Evolutionary conservation across 2,329 filamentous ascomycete genomes (phyloP).

Genomic region (Sarocladium oryzae): DNA sequence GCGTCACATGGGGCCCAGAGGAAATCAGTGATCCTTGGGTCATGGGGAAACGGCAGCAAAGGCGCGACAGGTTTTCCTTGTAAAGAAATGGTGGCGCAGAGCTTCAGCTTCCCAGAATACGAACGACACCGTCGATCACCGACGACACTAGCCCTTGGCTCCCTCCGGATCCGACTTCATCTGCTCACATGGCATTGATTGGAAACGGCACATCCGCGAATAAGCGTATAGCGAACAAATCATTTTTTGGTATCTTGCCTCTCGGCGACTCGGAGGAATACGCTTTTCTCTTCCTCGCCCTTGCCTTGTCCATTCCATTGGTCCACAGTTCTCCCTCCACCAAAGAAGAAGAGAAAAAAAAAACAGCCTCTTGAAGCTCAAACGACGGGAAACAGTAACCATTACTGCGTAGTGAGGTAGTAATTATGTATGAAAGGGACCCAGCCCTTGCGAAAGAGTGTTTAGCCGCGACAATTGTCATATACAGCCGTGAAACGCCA

Average conservation of each 20-base stretch:
- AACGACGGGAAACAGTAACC: neutral
- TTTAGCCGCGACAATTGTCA: neutral
- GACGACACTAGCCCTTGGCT: neutral
- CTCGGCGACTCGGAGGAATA: neutral
- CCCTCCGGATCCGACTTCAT: neutral
- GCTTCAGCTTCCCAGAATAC: conserved; percentile 3
- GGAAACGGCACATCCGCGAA: neutral
- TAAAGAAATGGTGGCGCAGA: conserved; percentile 1
- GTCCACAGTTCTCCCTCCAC: neutral
- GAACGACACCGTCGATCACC: neutral
- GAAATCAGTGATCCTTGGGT: neutral
- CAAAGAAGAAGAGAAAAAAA: no score
- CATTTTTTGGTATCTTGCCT: conserved; percentile 4
- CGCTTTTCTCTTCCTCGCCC: neutral
- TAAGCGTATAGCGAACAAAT: neutral
- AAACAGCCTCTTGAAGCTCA: neutral
- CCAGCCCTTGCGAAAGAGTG: conserved; percentile 8
- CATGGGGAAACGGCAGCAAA: neutral
- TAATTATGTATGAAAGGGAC: conserved; percentile 7
- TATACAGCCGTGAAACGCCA: conserved; percentile 4
- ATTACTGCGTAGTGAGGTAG: conserved; percentile 4
- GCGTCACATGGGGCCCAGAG: neutral
- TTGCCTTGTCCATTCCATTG: neutral
- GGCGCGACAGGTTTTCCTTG: neutral
- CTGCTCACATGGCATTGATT: neutral